Evolutionary conservation across 2,329 filamentous ascomycete species (phyloP).

Genomic region (Decorospora gaudefroyi): DNA sequence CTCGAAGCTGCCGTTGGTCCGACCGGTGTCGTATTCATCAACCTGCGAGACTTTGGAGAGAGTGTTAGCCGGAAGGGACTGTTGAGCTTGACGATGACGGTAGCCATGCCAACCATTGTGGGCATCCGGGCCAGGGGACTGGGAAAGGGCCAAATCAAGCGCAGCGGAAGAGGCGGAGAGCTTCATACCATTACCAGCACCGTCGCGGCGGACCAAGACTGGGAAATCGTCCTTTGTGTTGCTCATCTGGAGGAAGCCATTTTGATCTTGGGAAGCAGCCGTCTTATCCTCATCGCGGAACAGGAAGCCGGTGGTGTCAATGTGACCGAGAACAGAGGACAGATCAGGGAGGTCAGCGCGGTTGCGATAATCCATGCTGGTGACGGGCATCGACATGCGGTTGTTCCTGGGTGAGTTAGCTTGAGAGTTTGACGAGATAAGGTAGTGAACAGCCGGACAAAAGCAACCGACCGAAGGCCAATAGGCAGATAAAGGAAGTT

Average conservation of each 20-base stretch:
- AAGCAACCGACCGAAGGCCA: conserved; percentile 2
- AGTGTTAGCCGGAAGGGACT: conserved; percentile 62
- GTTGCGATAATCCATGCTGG: conserved; percentile 67
- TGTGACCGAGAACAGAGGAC: conserved; percentile 68
- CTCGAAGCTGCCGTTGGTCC: conserved; percentile 47
- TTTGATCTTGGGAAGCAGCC: conserved; percentile 66
- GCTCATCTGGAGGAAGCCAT: conserved; percentile 71
- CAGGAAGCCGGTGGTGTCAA: conserved; percentile 82
- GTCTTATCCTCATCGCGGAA: conserved; percentile 71
- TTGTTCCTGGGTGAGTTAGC: conserved; percentile 64
- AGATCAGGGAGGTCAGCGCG: conserved; percentile 57
- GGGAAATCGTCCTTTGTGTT: conserved; percentile 84
- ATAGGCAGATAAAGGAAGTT: conserved; percentile 11
- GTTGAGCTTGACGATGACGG: conserved; percentile 68
- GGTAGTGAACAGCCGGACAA: too few relatives aligned
- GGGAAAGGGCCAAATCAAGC: conserved; percentile 75
- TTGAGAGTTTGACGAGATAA: conserved; percentile 10
- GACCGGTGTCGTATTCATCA: conserved; percentile 44
- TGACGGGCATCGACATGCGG: conserved; percentile 92
- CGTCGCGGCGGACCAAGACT: conserved; percentile 71
- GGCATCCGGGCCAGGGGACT: conserved; percentile 65
- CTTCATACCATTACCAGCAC: conserved; percentile 62
- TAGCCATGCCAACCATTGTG: conserved; percentile 64
- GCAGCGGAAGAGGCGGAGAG: conserved; percentile 80
- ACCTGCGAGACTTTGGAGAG: conserved; percentile 50